Conservation (phyloP, 306 rosid species). For the Pyrus bretschneideri region DNA sequence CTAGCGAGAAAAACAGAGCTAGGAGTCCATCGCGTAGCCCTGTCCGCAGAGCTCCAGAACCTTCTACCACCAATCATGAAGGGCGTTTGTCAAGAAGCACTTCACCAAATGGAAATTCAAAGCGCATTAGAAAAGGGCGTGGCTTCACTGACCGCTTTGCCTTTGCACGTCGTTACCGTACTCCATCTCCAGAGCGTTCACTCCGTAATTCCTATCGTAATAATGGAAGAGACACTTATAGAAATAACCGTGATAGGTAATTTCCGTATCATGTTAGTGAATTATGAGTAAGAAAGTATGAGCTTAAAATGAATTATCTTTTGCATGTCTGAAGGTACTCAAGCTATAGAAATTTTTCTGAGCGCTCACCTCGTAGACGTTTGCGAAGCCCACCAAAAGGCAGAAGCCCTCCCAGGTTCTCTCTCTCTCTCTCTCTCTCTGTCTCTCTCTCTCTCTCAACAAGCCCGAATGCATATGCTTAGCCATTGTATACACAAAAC, state of each 20-base stretch:
- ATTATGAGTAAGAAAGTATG: neutral
- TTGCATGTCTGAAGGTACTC: slow-evolving; percentile 48
- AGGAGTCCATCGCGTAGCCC: slow-evolving; percentile 38
- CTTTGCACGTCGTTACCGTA: slow-evolving; percentile 82
- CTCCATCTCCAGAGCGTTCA: slow-evolving; percentile 82
- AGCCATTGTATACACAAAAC: neutral
- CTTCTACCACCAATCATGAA: slow-evolving; percentile 37
- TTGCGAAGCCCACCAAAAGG: slow-evolving; percentile 63
- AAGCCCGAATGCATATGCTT: neutral
- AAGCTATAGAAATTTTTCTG: slow-evolving; percentile 54
- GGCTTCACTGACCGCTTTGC: slow-evolving; percentile 91
- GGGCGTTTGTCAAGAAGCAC: slow-evolving; percentile 59
- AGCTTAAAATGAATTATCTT: slow-evolving; percentile 12
- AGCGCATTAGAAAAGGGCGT: slow-evolving; percentile 92
- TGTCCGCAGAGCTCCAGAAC: slow-evolving; percentile 36
- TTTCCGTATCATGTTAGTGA: slow-evolving; percentile 8
- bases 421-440: slow-evolving; percentile 8
- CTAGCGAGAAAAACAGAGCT: slow-evolving; percentile 33
- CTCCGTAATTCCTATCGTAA: slow-evolving; percentile 33
- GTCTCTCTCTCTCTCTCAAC: neutral
- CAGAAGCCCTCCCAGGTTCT: slow-evolving; percentile 71
- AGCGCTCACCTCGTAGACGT: slow-evolving; percentile 58
- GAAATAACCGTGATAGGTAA: slow-evolving; percentile 72
- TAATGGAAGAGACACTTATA: slow-evolving; percentile 50
- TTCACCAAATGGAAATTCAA: slow-evolving; percentile 71